phyloP scores from a whole-genome alignment of 768 basidiomycete genomes.

The Suillus placidus region DNA sequence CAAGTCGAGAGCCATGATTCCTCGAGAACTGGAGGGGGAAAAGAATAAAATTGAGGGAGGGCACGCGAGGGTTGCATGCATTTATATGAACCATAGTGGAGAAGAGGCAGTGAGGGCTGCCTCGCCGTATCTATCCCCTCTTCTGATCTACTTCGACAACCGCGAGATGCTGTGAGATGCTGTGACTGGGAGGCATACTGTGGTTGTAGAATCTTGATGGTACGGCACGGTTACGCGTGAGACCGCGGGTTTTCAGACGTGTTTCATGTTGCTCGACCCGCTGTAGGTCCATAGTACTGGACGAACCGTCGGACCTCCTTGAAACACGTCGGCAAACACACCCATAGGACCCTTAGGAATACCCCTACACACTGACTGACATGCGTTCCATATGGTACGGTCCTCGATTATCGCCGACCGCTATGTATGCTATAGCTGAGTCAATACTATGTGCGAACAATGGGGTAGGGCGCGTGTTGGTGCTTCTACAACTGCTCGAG shows the following conservation, averaged over 20 bases:
- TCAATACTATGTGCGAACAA: too few species aligned
- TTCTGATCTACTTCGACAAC: neutral
- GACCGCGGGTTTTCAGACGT: neutral
- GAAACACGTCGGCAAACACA: neutral
- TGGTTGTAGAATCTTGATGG: too few species aligned
- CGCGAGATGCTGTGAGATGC: neutral
- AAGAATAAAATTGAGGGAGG: slow-evolving; percentile 9
- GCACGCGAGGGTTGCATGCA: neutral
- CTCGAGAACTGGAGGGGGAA: slow-evolving; percentile 4
- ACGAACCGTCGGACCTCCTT: neutral
- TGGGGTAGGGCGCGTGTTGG: too few species aligned
- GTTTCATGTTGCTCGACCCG: neutral
- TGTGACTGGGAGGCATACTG: neutral
- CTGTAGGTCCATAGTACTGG: neutral
- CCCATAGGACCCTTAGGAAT: too few species aligned
- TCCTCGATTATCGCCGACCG: neutral
- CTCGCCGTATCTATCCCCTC: neutral
- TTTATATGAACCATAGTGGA: slow-evolving; percentile 21
- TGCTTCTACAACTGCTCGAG: too few species aligned
- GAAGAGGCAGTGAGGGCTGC: slow-evolving; percentile 26
- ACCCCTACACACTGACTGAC: neutral
- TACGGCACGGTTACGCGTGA: too few species aligned
- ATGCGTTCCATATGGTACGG: neutral
- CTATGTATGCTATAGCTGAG: neutral
- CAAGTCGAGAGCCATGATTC: slow-evolving; percentile 33